Base-by-base conservation (phyloP, 805 yeast genomes). In the Candida rishiriensis region DNA sequence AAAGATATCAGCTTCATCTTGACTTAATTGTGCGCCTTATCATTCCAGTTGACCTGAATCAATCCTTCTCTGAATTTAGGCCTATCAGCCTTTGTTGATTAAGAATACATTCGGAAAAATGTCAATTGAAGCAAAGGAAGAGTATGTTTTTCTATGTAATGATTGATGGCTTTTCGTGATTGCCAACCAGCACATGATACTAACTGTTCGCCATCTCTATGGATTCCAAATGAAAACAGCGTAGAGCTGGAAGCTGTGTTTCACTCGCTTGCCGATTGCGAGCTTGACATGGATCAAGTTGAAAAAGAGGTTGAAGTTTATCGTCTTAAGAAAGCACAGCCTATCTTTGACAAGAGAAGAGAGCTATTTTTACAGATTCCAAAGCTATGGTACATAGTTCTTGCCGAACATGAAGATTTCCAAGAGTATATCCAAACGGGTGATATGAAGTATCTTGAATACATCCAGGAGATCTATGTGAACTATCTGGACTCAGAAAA, bases 321-420 rank as follows among this genome's bases (percentile, higher is more conserved):
- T 48, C 70, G 85, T 40, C 61, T 83, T 33, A 62, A 64, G 39
- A 65, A 74, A 29, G 73, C 88, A 8, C 75, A 73, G 50, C 76
- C 80, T 15, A 69, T 86, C 8, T 88, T 79, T 57, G 68, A 59
- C 6, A 64, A 73, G 45, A 71, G 97, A 53, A 71, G 86, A 18
- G 68, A 55, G 7, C 64, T 75, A n/a, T 69, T 82, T 13, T 44
- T 54, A 4, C 60, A 70, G 3, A 76, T 89, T 36, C 88, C 90
- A 1, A 77, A 78, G 50, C 89, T 91, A 63, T 91, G 98, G 98
- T 83, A 85, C 55, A 76, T 84, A 42, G 96, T 86, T 0, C 65
- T 91, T 10, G 88, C 90, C 2, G 88, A 86, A 57, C 85, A 85
- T 55, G 84, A 85, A 41, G 96, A 87, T 51, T 85, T 91, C 59